A percentile compares a stretch with the other conserved stretches of the same genome.
These are phyloP conservation scores for Entamoeba histolytica DNA, from an alignment of 208 protist genomes.

Conservation along the genomic window DNA sequence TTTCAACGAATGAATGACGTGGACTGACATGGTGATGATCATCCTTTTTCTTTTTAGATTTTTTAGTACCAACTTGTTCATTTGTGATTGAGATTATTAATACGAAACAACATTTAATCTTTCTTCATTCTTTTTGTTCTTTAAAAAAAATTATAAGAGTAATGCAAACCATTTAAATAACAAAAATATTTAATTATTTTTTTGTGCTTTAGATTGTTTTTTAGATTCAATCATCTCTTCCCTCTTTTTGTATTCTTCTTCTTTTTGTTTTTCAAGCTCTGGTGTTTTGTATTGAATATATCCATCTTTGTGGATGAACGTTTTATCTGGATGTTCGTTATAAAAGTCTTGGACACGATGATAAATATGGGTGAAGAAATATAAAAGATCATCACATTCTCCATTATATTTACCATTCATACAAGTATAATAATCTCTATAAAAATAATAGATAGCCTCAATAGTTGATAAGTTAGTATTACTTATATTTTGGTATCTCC, in stretches of 20 bases:
- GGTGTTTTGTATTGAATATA: not conserved
- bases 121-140: too few relatives aligned
- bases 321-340: not conserved
- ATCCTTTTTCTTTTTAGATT: too few relatives aligned
- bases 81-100: too few relatives aligned
- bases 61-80: too few relatives aligned
- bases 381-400: constrained; percentile 5
- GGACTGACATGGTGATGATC: too few relatives aligned
- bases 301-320: not conserved
- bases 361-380: not conserved
- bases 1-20: too few relatives aligned
- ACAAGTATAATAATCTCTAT: not conserved
- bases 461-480: constrained; percentile 13
- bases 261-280: not conserved
- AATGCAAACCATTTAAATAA: too few relatives aligned
- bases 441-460: constrained; percentile 26
- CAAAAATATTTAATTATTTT: not conserved
- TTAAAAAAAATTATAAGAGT: too few relatives aligned
- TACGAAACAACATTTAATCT: too few relatives aligned
- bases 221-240: not conserved
- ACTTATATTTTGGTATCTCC: constrained; percentile 11
- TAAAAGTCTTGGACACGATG: not conserved
- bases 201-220: not conserved
- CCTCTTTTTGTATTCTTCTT: not conserved
- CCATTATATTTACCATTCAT: constrained; percentile 13